Evolutionary conservation across 805 yeast genomes (phyloP).

Genomic region (Saturnispora serradocipensis): DNA sequence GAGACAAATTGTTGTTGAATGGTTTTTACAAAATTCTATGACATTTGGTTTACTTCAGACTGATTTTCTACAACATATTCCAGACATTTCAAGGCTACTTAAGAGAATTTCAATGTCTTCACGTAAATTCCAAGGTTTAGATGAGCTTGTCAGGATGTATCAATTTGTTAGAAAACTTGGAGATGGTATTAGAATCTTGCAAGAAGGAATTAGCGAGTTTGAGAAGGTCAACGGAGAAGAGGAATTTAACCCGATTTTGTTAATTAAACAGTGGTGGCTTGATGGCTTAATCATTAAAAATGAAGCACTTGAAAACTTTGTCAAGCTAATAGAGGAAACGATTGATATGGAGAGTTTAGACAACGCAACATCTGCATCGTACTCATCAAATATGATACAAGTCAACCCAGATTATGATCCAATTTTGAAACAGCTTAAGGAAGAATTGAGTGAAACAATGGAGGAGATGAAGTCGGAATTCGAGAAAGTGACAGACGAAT

Average conservation of each 20-base stretch:
- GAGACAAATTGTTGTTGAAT: constrained; percentile 70
- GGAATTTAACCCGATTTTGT: constrained; percentile 17
- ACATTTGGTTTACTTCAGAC: constrained; percentile 57
- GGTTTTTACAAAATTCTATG: constrained; percentile 59
- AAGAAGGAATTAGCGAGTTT: constrained; percentile 27
- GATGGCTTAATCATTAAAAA: constrained; percentile 42
- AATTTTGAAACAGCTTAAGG: constrained; percentile 50
- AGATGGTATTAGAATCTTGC: constrained; percentile 47
- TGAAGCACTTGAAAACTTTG: constrained; percentile 51
- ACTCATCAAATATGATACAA: constrained; percentile 36
- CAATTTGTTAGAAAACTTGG: constrained; percentile 71
- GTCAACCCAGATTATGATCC: constrained; percentile 89
- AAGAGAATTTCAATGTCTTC: constrained; percentile 46
- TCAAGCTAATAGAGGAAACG: constrained; percentile 86
- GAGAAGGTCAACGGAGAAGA: constrained; percentile 5
- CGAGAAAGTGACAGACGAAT: constrained; percentile 56
- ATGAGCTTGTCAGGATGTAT: constrained; percentile 83
- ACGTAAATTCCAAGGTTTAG: constrained; percentile 42
- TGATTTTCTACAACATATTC: constrained; percentile 61
- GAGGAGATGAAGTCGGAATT: constrained; percentile 53
- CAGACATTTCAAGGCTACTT: constrained; percentile 70
- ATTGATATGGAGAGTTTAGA: constrained; percentile 80
- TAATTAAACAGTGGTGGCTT: constrained; percentile 48
- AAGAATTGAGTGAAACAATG: constrained; percentile 45
- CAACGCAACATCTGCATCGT: constrained; percentile 47